Evolutionary conservation across 805 yeast species (phyloP).

Genomic region (Candida berthetii): DNA sequence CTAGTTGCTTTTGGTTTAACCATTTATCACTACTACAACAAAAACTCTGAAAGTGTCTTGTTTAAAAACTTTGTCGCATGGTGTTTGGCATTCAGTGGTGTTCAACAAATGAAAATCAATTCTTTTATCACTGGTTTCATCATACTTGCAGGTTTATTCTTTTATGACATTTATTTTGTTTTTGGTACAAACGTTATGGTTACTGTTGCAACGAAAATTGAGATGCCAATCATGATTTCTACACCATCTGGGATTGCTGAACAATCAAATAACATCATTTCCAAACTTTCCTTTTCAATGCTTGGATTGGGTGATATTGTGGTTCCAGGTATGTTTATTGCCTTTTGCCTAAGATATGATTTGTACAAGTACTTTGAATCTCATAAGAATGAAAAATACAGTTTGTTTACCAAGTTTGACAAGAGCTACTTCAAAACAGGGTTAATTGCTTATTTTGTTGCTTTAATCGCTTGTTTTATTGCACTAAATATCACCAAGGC

Average conservation of each 20-base stretch:
- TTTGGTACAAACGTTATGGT: constrained; percentile 58
- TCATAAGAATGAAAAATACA: constrained; percentile 28
- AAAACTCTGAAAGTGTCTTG: constrained; percentile 37
- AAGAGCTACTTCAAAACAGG: constrained; percentile 39
- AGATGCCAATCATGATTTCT: constrained; percentile 36
- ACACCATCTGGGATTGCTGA: constrained; percentile 18
- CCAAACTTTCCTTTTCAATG: constrained; percentile 25
- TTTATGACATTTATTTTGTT: constrained; percentile 64
- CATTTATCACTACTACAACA: constrained; percentile 12
- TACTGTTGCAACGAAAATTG: constrained; percentile 48
- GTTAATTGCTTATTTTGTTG: constrained; percentile 44
- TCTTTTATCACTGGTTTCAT: constrained; percentile 40
- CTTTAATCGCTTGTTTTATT: constrained; percentile 34
- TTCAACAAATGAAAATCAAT: constrained; percentile 30
- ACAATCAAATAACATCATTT: constrained; percentile 3
- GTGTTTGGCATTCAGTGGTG: constrained; percentile 36
- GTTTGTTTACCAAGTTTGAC: constrained; percentile 28
- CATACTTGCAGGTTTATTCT: constrained; percentile 42
- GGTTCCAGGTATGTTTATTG: constrained; percentile 48
- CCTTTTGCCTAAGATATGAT: constrained; percentile 52
- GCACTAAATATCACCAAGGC: constrained; percentile 30
- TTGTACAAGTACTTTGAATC: constrained; percentile 30
- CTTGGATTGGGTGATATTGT: constrained; percentile 66
- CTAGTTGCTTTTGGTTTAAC: constrained; percentile 12
- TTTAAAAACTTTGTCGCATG: constrained; percentile 36